These are phyloP conservation scores for Phytopythium ostracodes DNA, from an alignment of 352 stramenopile genomes.

Conservation along the genomic window DNA sequence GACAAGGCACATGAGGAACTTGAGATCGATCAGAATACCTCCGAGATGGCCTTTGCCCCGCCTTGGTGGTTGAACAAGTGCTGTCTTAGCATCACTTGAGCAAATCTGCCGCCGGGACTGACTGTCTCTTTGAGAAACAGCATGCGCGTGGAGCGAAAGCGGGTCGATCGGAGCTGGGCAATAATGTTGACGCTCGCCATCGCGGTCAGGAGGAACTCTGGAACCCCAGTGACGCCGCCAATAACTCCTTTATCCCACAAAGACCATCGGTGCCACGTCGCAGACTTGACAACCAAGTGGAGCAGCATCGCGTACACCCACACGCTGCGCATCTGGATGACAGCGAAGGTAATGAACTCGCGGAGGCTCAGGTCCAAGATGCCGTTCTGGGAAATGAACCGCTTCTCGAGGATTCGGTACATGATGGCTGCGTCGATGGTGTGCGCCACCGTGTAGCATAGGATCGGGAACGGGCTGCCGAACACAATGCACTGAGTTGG, in stretches of 20 bases:
- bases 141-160: constrained; percentile 17
- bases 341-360: constrained; percentile 24
- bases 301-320: constrained; percentile 35
- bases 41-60: constrained; percentile 19
- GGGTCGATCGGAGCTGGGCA: constrained; percentile 26
- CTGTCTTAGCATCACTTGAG: background rate
- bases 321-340: constrained; percentile 42
- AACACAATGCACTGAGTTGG: constrained; percentile 49
- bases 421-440: constrained; percentile 35
- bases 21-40: constrained; percentile 28
- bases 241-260: constrained; percentile 6
- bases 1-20: constrained; percentile 24
- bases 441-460: constrained; percentile 41
- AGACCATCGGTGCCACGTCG: constrained; percentile 14
- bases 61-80: constrained; percentile 15
- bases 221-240: constrained; percentile 21
- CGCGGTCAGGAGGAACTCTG: constrained; percentile 30
- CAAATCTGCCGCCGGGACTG: background rate
- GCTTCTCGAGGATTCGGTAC: constrained; percentile 27
- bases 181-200: constrained; percentile 30
- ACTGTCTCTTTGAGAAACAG: constrained; percentile 4
- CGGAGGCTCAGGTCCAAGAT: constrained; percentile 21
- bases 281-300: constrained; percentile 15
- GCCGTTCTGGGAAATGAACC: constrained; percentile 27
- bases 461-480: constrained; percentile 39